Percentiles rank a stretch among this genome's conserved stretches.
These are phyloP conservation scores for Russula virescens DNA, from an alignment of 768 basidiomycete species.

Conservation along the genomic window DNA sequence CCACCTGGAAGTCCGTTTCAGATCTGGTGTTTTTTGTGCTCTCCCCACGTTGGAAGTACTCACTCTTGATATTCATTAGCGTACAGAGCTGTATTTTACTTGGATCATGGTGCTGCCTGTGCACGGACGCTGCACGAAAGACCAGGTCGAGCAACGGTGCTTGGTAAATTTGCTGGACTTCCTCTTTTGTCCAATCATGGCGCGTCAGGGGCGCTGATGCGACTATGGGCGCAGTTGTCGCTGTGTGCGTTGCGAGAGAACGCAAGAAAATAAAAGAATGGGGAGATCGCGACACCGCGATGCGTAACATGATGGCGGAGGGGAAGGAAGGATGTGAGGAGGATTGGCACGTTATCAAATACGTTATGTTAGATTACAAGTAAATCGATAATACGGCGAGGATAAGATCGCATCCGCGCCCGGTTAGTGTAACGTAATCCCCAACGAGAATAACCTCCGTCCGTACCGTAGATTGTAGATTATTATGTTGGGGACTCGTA, in stretches of 20 bases:
- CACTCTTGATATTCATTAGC: constrained; percentile 98
- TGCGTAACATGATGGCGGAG: constrained; percentile 37
- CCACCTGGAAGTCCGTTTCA: constrained; percentile 53
- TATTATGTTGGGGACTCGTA: background rate
- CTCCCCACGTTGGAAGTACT: constrained; percentile 34
- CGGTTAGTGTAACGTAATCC: background rate
- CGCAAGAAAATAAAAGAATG: constrained; percentile 34
- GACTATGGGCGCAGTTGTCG: constrained; percentile 21
- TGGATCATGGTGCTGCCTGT: constrained; percentile 83
- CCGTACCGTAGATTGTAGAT: no score
- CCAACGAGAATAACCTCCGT: background rate
- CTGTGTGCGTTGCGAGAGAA: constrained; percentile 59
- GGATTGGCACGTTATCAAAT: background rate
- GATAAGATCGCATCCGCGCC: no score
- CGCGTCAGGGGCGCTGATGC: constrained; percentile 35
- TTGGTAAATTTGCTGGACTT: constrained; percentile 84
- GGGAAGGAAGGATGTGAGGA: background rate
- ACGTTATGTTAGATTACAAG: no score
- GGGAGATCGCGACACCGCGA: constrained; percentile 19
- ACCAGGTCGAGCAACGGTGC: constrained; percentile 83
- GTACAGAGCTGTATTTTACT: constrained; percentile 93
- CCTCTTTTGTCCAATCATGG: constrained; percentile 67
- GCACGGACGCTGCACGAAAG: constrained; percentile 78
- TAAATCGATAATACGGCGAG: no score
- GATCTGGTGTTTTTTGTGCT: constrained; percentile 16